Evolutionary conservation across 352 stramenopile species (phyloP), one percentile per base, ranked within the genome.

Genomic region (Blastocystis hominis): DNA sequence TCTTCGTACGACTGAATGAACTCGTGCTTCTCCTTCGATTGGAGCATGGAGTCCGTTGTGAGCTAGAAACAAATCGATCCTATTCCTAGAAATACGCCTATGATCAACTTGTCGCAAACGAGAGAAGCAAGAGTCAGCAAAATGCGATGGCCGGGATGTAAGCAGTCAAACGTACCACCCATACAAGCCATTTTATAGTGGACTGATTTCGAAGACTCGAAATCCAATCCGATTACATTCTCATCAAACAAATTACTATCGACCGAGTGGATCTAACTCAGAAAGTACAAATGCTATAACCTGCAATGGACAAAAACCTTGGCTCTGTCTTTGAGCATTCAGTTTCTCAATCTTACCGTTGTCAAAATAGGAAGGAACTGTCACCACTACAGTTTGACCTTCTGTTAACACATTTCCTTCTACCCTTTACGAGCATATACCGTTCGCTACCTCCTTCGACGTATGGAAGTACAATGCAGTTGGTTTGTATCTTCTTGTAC

Each of bases 111-210:
- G 53, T 87, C 66, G 24, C 62, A 87, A 17, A 87, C 54, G 4
- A 87, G 56, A 30, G 62, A 87, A 30, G 77, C 3, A 13, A 87
- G 63, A 2, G 77, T 87, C 24, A 87, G 55, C 0, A 87, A 47
- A 5, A 87, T 76, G 17, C 66, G 62, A 61, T 87, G 77, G 47
- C 77, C 77, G 3, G 77, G 62, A 59, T 87, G 77, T 4, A 87
- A 53, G 46, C 59, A 64, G 66, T 87, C 77, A 87, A 87, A 87
- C 47, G 77, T 87, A 30, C 77, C 77, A 40, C 77, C 77, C 17
- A 87, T 46, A 64, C 77, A 87, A 7, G 63, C 66, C 44, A 46
- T 64, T 24, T 66, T 76, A 54, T 77, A 30, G 34, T 87, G 66
- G 30, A 55, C 20, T 6, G 20, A 54, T 1, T 38, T 24, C 0